Conservation (phyloP, 306 rosid species). For the Prunus mume region DNA sequence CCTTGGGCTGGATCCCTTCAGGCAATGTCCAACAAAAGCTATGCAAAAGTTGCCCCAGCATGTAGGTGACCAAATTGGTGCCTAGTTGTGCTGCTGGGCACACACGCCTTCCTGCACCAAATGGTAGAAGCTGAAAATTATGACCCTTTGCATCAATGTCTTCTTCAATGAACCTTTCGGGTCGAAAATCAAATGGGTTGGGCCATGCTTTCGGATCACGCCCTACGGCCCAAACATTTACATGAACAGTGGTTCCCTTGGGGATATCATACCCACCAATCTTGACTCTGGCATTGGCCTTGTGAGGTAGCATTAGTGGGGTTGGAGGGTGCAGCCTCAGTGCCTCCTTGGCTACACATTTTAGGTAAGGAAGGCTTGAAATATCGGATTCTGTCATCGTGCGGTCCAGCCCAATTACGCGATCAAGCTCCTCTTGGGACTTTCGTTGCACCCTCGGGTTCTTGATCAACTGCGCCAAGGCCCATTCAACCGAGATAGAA, state of each 20-base stretch:
- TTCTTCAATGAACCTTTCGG: slow-evolving; percentile 74
- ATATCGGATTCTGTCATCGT: slow-evolving; percentile 54
- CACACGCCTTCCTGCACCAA: slow-evolving; percentile 77
- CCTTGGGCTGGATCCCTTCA: slow-evolving; percentile 47
- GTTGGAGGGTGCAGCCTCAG: slow-evolving; percentile 86
- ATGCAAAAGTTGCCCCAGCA: slow-evolving; percentile 77
- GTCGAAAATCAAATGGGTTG: slow-evolving; percentile 52
- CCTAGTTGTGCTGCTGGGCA: slow-evolving; percentile 86
- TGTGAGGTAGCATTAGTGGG: slow-evolving; percentile 91
- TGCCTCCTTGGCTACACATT: slow-evolving; percentile 68
- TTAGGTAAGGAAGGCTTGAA: slow-evolving; percentile 65
- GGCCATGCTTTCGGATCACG: slow-evolving; percentile 69
- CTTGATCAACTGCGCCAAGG: slow-evolving; percentile 71
- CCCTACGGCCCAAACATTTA: slow-evolving; percentile 82
- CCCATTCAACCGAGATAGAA: slow-evolving; percentile 78
- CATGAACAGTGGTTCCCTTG: slow-evolving; percentile 72
- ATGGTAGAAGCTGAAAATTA: slow-evolving; percentile 63
- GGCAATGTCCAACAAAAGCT: slow-evolving; percentile 61
- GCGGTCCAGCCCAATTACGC: slow-evolving; percentile 53
- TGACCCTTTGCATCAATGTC: slow-evolving; percentile 85
- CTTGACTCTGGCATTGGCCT: slow-evolving; percentile 59
- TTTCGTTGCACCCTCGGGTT: slow-evolving; percentile 73
- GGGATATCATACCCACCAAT: slow-evolving; percentile 83
- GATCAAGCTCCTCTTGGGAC: slow-evolving; percentile 80
- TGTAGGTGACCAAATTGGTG: slow-evolving; percentile 61